A percentile compares a stretch with the other conserved stretches of the same genome.
Conservation (phyloP, 1,284 basidiomycete genomes). For the Veloporphyrellus conicus region DNA sequence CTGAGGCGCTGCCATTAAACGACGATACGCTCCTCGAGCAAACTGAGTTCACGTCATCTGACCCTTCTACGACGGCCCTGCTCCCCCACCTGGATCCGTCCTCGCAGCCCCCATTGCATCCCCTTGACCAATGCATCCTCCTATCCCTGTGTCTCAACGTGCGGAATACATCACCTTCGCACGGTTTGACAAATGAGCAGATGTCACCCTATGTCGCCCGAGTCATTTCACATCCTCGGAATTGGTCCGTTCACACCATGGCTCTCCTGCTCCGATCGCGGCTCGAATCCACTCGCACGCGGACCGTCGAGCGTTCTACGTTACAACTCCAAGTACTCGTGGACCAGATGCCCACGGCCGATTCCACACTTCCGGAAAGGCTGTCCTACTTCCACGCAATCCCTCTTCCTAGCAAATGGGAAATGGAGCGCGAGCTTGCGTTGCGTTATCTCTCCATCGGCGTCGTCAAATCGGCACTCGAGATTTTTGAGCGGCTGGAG, state of each 20-base stretch:
- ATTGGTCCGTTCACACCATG: constrained; percentile 95
- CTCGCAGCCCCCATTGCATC: constrained; percentile 80
- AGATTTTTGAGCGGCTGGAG: constrained; percentile 88
- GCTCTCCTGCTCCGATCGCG: constrained; percentile 86
- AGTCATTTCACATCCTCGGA: constrained; percentile 80
- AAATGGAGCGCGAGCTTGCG: constrained; percentile 85
- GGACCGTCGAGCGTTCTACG: constrained; percentile 85
- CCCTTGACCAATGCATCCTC: constrained; percentile 88
- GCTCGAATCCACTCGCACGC: constrained; percentile 78
- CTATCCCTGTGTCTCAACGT: constrained; percentile 87
- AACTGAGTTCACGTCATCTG: constrained; percentile 81
- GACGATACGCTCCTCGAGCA: constrained; percentile 96
- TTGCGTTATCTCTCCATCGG: constrained; percentile 77
- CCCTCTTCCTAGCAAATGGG: constrained; percentile 84
- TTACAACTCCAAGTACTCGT: constrained; percentile 90
- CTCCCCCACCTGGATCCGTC: constrained; percentile 75
- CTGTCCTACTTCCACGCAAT: constrained; percentile 77
- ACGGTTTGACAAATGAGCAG: constrained; percentile 85
- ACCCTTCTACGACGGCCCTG: constrained; percentile 41
- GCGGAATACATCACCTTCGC: constrained; percentile 79
- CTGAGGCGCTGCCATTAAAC: constrained; percentile 81
- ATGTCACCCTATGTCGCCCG: constrained; percentile 87
- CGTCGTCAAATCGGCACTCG: constrained; percentile 81
- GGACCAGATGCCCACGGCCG: constrained; percentile 90
- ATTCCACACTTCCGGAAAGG: constrained; percentile 67